Conservation (phyloP, 2,329 filamentous ascomycete genomes). For the Taxawa tesnikishii region DNA sequence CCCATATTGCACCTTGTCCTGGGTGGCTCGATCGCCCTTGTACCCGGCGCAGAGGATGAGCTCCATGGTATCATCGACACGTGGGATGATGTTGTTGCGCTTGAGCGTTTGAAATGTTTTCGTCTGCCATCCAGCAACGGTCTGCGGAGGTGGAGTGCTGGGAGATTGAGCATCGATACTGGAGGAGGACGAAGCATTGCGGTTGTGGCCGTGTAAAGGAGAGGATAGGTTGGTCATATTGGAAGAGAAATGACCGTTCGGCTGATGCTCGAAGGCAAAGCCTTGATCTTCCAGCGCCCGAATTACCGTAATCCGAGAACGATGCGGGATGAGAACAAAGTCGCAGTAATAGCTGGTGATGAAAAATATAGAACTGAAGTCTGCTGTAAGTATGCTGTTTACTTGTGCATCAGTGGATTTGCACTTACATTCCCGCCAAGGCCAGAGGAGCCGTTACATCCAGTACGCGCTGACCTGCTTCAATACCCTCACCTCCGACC, state of each 20-base stretch:
- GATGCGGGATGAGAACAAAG: constrained; percentile 81
- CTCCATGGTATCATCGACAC: constrained; percentile 54
- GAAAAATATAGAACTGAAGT: constrained; percentile 76
- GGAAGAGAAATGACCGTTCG: constrained; percentile 32
- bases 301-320: constrained; percentile 61
- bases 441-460: constrained; percentile 85
- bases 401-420: neutral
- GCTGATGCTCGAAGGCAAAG: constrained; percentile 66
- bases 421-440: constrained; percentile 65
- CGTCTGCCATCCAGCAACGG: constrained; percentile 64
- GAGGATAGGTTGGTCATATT: constrained; percentile 33
- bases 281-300: constrained; percentile 65
- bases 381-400: constrained; percentile 1
- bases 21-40: constrained; percentile 20
- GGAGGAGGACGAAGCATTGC: constrained; percentile 31
- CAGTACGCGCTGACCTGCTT: constrained; percentile 81
- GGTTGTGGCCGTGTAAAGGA: constrained; percentile 42
- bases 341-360: constrained; percentile 97
- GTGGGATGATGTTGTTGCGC: constrained; percentile 61
- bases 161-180: constrained; percentile 39
- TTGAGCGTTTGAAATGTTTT: constrained; percentile 78
- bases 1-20: constrained; percentile 33
- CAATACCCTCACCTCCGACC: constrained; percentile 78
- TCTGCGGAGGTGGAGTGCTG: constrained; percentile 64
- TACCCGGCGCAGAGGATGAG: constrained; percentile 73